A percentile compares a stretch with the other conserved stretches of the same genome.
Conservation (phyloP, 1,139 yeast species). For the Oligophagozyma castellii region DNA sequence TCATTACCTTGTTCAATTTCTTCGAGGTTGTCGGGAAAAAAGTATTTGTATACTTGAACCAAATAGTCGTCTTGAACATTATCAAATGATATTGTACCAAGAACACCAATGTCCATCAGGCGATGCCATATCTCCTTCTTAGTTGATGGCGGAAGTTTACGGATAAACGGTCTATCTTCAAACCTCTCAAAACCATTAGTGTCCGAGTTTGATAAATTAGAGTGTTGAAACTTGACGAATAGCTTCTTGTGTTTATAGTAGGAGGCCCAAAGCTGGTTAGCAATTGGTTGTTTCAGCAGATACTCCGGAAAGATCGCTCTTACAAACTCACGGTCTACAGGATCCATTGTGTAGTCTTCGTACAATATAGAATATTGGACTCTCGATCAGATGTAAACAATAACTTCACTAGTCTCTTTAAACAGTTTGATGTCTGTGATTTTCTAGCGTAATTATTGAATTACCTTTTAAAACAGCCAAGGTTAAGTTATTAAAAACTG, state of each 20-base stretch:
- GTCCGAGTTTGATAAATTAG: neutral
- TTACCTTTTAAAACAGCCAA: too few relatives aligned
- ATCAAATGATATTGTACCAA: conserved; percentile 22
- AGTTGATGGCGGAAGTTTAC: conserved; percentile 8
- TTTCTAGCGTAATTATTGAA: too few relatives aligned
- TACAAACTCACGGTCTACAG: conserved; percentile 18
- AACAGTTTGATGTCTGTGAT: too few relatives aligned
- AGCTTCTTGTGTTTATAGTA: conserved; percentile 18
- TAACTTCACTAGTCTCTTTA: too few relatives aligned
- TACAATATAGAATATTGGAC: too few relatives aligned
- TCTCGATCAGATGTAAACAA: too few relatives aligned
- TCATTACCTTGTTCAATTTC: conserved; percentile 6
- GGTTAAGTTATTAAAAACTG: too few relatives aligned
- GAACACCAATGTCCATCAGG: conserved; percentile 20
- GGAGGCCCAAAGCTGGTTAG: conserved; percentile 16
- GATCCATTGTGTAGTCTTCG: too few relatives aligned
- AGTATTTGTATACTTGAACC: conserved; percentile 21
- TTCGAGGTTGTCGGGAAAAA: conserved; percentile 17
- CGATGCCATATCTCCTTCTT: conserved; percentile 23
- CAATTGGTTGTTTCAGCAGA: conserved; percentile 22
- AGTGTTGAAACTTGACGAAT: conserved; percentile 13
- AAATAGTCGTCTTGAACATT: conserved; percentile 20
- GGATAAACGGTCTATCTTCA: neutral
- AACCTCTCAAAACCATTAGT: neutral
- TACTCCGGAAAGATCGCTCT: conserved; percentile 19